Evolutionary conservation across 108 stramenopile genomes (phyloP).

Genomic region (Hondaea fermentalgiana): DNA sequence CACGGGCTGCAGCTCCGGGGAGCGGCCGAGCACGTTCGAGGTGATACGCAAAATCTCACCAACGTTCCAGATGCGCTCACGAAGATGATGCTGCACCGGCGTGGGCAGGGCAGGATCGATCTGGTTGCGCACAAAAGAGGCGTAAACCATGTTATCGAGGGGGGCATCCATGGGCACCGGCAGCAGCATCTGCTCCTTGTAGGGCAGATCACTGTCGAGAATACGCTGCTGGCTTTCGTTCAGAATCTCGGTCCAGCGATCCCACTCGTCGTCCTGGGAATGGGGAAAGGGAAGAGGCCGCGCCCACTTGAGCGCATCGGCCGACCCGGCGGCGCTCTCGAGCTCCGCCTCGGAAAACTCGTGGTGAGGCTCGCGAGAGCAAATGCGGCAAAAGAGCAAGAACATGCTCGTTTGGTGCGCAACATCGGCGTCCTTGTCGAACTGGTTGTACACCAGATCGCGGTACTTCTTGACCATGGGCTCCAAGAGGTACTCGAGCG

Average conservation of each 20-base stretch:
- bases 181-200: constrained; percentile 16
- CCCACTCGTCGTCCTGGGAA: background rate
- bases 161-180: background rate
- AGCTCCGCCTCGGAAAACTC: background rate
- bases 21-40: background rate
- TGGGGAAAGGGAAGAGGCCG: background rate
- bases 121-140: constrained; percentile 19
- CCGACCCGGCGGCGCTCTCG: background rate
- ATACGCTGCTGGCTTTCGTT: constrained; percentile 18
- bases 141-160: background rate
- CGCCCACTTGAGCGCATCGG: background rate
- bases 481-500: background rate
- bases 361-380: background rate
- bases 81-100: constrained; percentile 4
- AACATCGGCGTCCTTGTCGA: background rate
- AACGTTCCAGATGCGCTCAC: constrained; percentile 9
- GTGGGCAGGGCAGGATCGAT: background rate
- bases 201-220: background rate
- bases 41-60: constrained; percentile 4
- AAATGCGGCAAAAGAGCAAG: constrained; percentile 7
- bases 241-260: background rate
- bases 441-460: background rate
- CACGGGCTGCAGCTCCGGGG: constrained; percentile 5
- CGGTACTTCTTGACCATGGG: background rate
- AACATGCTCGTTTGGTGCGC: constrained; percentile 7